Conservation (phyloP, 306 rosid genomes). For the Arachis stenosperma region DNA sequence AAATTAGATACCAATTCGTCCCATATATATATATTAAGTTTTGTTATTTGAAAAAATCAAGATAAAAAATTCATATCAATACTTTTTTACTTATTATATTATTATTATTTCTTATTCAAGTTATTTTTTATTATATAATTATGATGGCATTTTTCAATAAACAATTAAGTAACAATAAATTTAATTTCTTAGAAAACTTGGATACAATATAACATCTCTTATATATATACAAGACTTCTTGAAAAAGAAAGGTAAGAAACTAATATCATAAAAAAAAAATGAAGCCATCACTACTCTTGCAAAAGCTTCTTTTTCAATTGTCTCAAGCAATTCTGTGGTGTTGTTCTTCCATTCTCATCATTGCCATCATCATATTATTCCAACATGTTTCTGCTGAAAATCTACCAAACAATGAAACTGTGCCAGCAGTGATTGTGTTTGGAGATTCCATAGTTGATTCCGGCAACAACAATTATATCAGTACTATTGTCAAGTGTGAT, state of each 20-base stretch:
- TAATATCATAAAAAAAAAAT: constrained; percentile 6
- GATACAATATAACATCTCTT: background rate
- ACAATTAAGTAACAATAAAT: no score
- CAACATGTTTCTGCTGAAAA: constrained; percentile 16
- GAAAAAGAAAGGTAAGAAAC: constrained; percentile 15
- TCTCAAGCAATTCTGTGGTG: constrained; percentile 14
- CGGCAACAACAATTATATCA: constrained; percentile 68
- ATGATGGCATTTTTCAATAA: no score
- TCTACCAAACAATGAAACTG: constrained; percentile 45
- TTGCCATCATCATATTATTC: constrained; percentile 29
- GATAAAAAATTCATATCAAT: no score
- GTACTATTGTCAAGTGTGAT: constrained; percentile 54
- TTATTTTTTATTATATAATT: no score
- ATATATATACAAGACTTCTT: constrained; percentile 22
- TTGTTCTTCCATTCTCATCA: background rate
- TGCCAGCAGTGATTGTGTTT: constrained; percentile 68
- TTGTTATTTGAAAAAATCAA: no score
- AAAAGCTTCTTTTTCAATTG: constrained; percentile 9
- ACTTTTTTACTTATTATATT: no score
- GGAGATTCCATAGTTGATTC: constrained; percentile 86
- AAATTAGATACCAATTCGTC: no score
- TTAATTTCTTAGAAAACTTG: no score
- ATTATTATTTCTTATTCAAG: no score
- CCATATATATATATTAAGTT: no score
- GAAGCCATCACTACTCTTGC: constrained; percentile 5